Evolutionary conservation across 1,284 basidiomycete species (phyloP), one percentile per base, ranked within the genome.

Genomic region (Naganishia albida): DNA sequence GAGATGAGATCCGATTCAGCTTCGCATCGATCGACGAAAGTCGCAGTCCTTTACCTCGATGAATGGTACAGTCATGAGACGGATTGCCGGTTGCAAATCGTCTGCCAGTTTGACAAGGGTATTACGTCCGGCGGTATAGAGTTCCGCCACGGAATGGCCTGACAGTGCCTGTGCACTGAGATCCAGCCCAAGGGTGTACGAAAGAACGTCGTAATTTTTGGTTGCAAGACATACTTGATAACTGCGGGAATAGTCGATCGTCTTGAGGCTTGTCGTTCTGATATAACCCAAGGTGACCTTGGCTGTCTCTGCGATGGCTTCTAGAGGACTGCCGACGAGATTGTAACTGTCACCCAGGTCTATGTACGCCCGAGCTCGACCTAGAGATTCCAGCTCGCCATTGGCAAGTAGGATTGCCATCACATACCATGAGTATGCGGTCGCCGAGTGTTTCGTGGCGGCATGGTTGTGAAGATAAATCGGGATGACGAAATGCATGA

Each of bases 61-160:
- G 49, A 65, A 65, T 15, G 63, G 56, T 12, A 57, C 56, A 18
- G 54, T 40, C 63, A 65, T 65, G 28, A 65, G n/a, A 42, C 54
- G 54, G 7, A 57, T 57, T 7, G 56, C 55, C 3, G 55, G 50
- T 34, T 57, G 63, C 3, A 65, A 48, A 34, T 65, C 63, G 30
- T 65, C 63, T 34, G 46, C 63, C 26, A 65, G 30, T 20, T 54
- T 50, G 10, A 49, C 50, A 25, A 56, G 69, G 23, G 26, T 44
- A 30, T 16, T 68, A 56, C 34, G 70, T 64, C 23, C 63, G 23
- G 20, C 52, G 23, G 15, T 72, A 66, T 13, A 65, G 46, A 46
- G 52, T 6, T 42, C 46, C 8, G 63, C 30, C 16, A 65, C 42
- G 2, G 54, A 65, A 59, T 62, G 64, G 6, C 64, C 64, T 8